phyloP scores from a whole-genome alignment of 139 green algal species.

The Chlamydomonas sp. region DNA sequence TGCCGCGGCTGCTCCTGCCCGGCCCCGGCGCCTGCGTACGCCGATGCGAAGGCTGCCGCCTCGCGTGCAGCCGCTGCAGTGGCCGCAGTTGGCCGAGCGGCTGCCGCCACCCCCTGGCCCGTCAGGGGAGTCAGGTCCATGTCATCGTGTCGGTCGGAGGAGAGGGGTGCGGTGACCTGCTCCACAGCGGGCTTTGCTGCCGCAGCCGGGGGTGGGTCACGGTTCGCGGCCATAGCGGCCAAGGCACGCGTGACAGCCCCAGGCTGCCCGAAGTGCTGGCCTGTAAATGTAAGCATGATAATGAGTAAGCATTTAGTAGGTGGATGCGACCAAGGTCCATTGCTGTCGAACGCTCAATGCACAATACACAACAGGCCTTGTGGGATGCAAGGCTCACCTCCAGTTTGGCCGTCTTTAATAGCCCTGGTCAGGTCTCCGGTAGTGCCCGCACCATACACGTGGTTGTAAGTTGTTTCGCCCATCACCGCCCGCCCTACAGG shows the following conservation, averaged over 20 bases:
- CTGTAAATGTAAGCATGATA: neutral
- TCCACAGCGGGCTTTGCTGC: too few relatives aligned
- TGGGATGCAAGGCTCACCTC: slow-evolving; percentile 5
- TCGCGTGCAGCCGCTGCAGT: too few relatives aligned
- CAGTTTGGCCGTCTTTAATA: slow-evolving; percentile 28
- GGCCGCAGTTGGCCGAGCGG: too few relatives aligned
- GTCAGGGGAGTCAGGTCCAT: too few relatives aligned
- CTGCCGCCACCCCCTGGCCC: too few relatives aligned
- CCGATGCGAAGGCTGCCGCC: too few relatives aligned
- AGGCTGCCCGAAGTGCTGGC: neutral
- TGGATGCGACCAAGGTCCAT: neutral
- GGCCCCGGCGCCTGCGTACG: too few relatives aligned
- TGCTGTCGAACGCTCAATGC: neutral
- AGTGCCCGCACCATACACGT: slow-evolving; percentile 66
- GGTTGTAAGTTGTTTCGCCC: slow-evolving; percentile 79
- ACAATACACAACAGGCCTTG: neutral
- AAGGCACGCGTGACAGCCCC: neutral
- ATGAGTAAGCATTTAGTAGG: neutral
- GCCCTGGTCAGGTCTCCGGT: slow-evolving; percentile 44
- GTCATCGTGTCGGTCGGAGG: too few relatives aligned
- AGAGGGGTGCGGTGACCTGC: too few relatives aligned
- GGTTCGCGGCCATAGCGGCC: neutral
- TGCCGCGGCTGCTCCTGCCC: too few relatives aligned
- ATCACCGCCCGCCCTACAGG: slow-evolving; percentile 68
- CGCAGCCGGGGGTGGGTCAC: too few relatives aligned